Evolutionary conservation across 108 stramenopile genomes (phyloP), one percentile per base, ranked within the genome.

Genomic region (Conticribra weissflogii): DNA sequence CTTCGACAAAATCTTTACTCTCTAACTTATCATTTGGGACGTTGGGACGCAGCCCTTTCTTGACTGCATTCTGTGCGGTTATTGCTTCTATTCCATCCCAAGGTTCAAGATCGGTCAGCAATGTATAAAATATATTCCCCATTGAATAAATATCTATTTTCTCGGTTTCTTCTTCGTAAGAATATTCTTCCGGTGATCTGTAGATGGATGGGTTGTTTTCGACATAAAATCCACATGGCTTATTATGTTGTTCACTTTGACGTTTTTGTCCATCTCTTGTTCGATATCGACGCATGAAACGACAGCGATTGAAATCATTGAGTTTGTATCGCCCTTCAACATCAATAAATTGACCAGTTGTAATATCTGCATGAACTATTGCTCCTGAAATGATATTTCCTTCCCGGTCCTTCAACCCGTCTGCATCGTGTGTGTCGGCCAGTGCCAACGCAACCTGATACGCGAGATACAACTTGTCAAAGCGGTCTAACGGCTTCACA

Each of bases 251-350:
- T 9, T 12, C 36, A 41, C 12, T 41, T 19, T 48, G 4, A 78
- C 8, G 27, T 61, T 23, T 25, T 73, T 64, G 8, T 41, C n/a
- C n/a, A n/a, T n/a, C n/a, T n/a, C 28, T 74, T 0, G 33, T 72
- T 5, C n/a, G 34, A 62, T 84, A 81, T 68, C 71, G 77, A 17
- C 57, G 72, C 34, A 91, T 54, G 70, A 91, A 91, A 7, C 86
- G 81, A 34, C 78, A 83, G 15, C 89, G 74, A 66, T 91, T 91
- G 71, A 91, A 91, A 68, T 91, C 89, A 54, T 87, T 86, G 23
- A 91, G 74, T 60, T 91, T 87, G 59, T 63, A 86, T 3, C 73
- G 25, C 5, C 63, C 63, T 15, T 77, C 63, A 32, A 85, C 46
- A 29, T 71, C 33, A 48, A 79, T 48, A 51, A 60, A 91, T 60